Evolutionary conservation across 1,139 yeast genomes (phyloP).

Genomic region (Yueomyces sp.): DNA sequence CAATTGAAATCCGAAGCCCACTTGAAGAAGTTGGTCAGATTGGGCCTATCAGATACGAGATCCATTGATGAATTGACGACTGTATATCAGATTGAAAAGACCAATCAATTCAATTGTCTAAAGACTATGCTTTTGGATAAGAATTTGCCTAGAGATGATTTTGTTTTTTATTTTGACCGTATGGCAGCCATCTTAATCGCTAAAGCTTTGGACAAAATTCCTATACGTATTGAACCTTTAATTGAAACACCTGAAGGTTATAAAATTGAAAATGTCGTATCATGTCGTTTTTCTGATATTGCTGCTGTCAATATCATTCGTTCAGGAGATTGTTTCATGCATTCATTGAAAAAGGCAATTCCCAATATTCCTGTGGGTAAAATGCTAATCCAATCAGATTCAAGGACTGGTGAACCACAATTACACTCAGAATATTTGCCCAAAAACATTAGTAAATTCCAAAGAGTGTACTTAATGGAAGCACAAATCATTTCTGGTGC

Average conservation of each 20-base stretch:
- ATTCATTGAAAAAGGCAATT: slow-evolving; percentile 57
- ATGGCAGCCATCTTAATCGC: slow-evolving; percentile 59
- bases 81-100: slow-evolving; percentile 33
- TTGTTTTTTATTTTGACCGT: slow-evolving; percentile 76
- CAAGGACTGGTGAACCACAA: slow-evolving; percentile 86
- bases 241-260: slow-evolving; percentile 37
- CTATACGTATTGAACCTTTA: slow-evolving; percentile 12
- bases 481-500: slow-evolving; percentile 89
- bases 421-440: slow-evolving; percentile 66
- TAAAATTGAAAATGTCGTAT: slow-evolving; percentile 29
- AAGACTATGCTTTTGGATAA: slow-evolving; percentile 55
- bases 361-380: slow-evolving; percentile 77
- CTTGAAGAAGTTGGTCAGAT: slow-evolving; percentile 30
- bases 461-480: slow-evolving; percentile 60
- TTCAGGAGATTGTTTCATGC: slow-evolving; percentile 88
- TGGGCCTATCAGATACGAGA: slow-evolving; percentile 13
- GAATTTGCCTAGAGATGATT: slow-evolving; percentile 53
- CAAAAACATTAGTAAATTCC: slow-evolving; percentile 17
- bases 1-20: slow-evolving; percentile 54
- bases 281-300: slow-evolving; percentile 32
- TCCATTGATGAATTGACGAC: slow-evolving; percentile 10
- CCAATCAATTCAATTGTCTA: slow-evolving; percentile 62
- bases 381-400: slow-evolving; percentile 74
- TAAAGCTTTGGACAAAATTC: slow-evolving; percentile 44
- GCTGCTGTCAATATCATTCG: slow-evolving; percentile 71